These are phyloP conservation scores for Stagonosporopsis cucurbitacearum DNA, from an alignment of 2,329 filamentous ascomycete species.

Conservation along the genomic window DNA sequence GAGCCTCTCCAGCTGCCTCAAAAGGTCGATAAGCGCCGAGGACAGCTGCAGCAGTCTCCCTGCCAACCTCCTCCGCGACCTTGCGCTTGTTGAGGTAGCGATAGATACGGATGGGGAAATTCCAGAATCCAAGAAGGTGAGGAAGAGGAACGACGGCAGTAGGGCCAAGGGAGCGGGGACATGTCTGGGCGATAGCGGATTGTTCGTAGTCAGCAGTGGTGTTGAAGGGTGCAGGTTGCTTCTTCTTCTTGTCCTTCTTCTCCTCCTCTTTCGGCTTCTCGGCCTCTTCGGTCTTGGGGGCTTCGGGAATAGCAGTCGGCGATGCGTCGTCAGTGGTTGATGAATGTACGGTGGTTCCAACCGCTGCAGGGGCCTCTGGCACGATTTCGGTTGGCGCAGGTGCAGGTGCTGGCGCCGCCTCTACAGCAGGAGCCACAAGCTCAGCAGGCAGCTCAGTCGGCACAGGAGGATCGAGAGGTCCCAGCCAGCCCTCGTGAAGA, in stretches of 20 bases:
- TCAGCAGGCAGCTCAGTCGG: conserved; percentile 30
- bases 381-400: conserved; percentile 19
- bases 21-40: conserved; percentile 64
- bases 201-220: conserved; percentile 77
- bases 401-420: conserved; percentile 14
- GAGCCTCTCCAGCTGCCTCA: conserved; percentile 32
- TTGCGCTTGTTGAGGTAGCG: conserved; percentile 85
- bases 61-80: conserved; percentile 86
- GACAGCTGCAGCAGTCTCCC: conserved; percentile 84
- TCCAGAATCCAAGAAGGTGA: conserved; percentile 89
- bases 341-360: conserved; percentile 18
- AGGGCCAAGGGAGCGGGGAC: conserved; percentile 76
- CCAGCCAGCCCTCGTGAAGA: conserved; percentile 94
- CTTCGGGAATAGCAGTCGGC: conserved; percentile 35
- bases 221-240: conserved; percentile 71
- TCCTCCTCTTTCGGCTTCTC: conserved; percentile 47
- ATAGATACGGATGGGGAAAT: conserved; percentile 84
- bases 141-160: conserved; percentile 78
- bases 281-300: conserved; percentile 34
- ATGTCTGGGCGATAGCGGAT: conserved; percentile 67
- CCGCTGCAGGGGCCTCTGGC: conserved; percentile 19
- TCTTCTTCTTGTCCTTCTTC: conserved; percentile 57
- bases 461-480: conserved; percentile 72
- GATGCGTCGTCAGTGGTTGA: conserved; percentile 44
- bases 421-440: conserved; percentile 19